Conservation (phyloP, 371 early-diverging fungal genomes). For the Globomyces sp. region DNA sequence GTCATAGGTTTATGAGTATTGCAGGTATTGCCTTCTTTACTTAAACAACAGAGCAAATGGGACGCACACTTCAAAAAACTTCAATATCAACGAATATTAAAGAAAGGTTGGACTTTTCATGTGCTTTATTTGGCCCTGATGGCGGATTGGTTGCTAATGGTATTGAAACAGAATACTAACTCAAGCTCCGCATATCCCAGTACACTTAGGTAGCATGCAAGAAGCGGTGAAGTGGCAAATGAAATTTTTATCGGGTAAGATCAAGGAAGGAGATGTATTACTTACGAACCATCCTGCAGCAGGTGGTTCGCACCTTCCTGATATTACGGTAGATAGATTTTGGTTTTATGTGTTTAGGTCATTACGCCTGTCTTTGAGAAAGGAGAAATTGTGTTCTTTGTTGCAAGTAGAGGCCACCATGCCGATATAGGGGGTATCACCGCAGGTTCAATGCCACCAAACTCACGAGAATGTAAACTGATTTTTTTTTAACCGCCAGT, state of each 20-base stretch:
- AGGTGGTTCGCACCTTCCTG: slow-evolving; percentile 73
- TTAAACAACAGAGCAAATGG: slow-evolving; percentile 82
- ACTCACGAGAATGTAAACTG: slow-evolving; percentile 28
- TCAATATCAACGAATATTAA: slow-evolving; percentile 96
- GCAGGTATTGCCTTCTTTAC: slow-evolving; percentile 47
- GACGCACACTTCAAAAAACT: slow-evolving; percentile 89
- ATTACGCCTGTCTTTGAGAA: slow-evolving; percentile 94
- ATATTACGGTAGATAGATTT: slow-evolving; percentile 71
- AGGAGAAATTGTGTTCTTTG: slow-evolving; percentile 81
- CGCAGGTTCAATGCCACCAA: slow-evolving; percentile 50
- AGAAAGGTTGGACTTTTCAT: slow-evolving; percentile 94
- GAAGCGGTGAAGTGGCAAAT: slow-evolving; percentile 92
- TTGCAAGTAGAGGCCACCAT: slow-evolving; percentile 86
- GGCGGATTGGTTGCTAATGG: slow-evolving; percentile 83
- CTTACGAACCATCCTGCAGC: slow-evolving; percentile 95
- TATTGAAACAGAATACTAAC: slow-evolving; percentile 28
- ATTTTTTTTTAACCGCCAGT: slow-evolving; percentile 30
- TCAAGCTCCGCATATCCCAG: slow-evolving; percentile 90
- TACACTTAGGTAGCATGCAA: slow-evolving; percentile 89
- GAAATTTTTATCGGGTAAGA: slow-evolving; percentile 50
- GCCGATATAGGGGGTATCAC: slow-evolving; percentile 85
- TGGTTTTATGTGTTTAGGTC: background rate
- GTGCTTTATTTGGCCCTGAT: slow-evolving; percentile 93
- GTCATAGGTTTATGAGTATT: slow-evolving; percentile 96
- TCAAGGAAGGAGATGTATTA: slow-evolving; percentile 85